Evolutionary conservation across 768 basidiomycete genomes (phyloP), one percentile per base, ranked within the genome.

Genomic region (Lactarius deliciosus): DNA sequence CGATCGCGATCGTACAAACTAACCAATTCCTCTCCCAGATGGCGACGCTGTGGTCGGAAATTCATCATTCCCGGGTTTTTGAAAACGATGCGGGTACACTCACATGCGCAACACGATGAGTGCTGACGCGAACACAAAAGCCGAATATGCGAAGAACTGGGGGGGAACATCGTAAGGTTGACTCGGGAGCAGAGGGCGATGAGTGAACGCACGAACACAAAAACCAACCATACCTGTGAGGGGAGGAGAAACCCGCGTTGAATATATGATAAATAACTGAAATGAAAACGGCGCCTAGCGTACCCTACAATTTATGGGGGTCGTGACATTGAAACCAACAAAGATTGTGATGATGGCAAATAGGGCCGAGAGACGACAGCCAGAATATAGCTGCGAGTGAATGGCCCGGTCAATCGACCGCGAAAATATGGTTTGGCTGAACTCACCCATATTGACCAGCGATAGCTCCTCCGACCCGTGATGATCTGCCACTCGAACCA

Each of bases 401-500:
- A 16, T 9, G 10, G 10, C 32, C 8, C 11, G 28, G 45, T 61
- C 36, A 60, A 57, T n/a, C 28, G 28, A 25, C 28, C 34, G 34
- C 10, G 34, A 5, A 8, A 11, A 50, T n/a, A 18, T 18, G 4
- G 16, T 30, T 30, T 7, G 36, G 53, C 16, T 6, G 6, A 18
- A 18, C 64, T 56, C 36, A 68, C 68, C 68, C 40, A 66, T 57
- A 68, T 43, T 25, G 68, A 43, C 68, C 68, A 66, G 22, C 64
- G 68, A 66, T 54, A 66, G 34, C 30, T 61, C 20, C 68, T 47
- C 56, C 7, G 28, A 3, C 68, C 68, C 8, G 32, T 66, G 32
- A 66, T n/a, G 18, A 68, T 61, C 25, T 68, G 54, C 68, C 68
- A 68, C n/a, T 68, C 68, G 56, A 68, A 68, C 59, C 56, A 60